Evolutionary conservation across 805 yeast genomes (phyloP).

Genomic region (Saturnispora saitoi): DNA sequence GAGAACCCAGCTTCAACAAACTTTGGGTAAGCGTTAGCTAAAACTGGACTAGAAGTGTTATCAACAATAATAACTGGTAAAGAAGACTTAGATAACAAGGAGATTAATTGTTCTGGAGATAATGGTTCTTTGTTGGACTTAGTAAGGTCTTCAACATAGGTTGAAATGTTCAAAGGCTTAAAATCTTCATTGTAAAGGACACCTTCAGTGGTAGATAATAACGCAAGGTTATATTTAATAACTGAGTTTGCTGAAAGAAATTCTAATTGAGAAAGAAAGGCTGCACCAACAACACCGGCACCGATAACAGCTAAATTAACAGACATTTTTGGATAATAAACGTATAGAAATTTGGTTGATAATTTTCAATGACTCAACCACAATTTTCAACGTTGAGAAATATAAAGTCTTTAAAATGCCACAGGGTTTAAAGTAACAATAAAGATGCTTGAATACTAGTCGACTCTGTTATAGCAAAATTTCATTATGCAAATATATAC

Average conservation of each 20-base stretch:
- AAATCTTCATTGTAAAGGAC: conserved; percentile 65
- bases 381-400: neutral
- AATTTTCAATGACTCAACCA: neutral
- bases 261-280: conserved; percentile 76
- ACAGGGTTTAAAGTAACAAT: neutral
- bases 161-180: conserved; percentile 55
- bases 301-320: conserved; percentile 71
- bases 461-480: no score
- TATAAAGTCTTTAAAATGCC: neutral
- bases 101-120: conserved; percentile 48
- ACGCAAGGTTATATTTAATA: conserved; percentile 66
- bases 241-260: conserved; percentile 38
- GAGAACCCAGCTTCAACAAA: conserved; percentile 75
- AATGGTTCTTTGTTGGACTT: conserved; percentile 42
- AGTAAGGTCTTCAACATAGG: conserved; percentile 44
- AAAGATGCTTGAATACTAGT: neutral
- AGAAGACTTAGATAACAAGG: conserved; percentile 56
- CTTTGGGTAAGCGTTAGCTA: conserved; percentile 71
- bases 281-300: conserved; percentile 93
- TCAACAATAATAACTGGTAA: conserved; percentile 80
- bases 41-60: conserved; percentile 78
- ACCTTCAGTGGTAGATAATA: conserved; percentile 66
- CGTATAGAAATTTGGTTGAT: neutral
- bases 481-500: neutral
- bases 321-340: conserved; percentile 30